A percentile compares a stretch with the other conserved stretches of the same genome.
Evolutionary conservation across 1,139 yeast genomes (phyloP).

Genomic region (Hansenula lynferdii): DNA sequence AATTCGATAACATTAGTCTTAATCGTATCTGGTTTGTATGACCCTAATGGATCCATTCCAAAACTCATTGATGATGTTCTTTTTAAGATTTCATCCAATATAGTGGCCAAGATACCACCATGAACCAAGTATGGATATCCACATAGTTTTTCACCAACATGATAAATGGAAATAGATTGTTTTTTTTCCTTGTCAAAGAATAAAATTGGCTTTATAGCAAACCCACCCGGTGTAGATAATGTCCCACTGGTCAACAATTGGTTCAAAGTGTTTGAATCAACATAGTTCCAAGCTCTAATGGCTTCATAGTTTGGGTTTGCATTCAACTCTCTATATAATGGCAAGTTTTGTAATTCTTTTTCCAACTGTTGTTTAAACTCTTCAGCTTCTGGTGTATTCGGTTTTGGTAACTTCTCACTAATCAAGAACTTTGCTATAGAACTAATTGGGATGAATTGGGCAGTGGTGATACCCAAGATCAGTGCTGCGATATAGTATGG

Average conservation of each 20-base stretch:
- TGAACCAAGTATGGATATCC: constrained; percentile 89
- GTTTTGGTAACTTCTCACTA: constrained; percentile 18
- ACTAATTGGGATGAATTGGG: constrained; percentile 20
- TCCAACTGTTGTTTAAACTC: constrained; percentile 34
- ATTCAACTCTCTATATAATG: constrained; percentile 44
- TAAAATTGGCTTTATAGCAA: constrained; percentile 67
- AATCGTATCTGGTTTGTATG: constrained; percentile 34
- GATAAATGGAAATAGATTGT: constrained; percentile 64
- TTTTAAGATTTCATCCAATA: constrained; percentile 71
- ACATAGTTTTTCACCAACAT: constrained; percentile 72
- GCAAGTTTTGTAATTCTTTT: constrained; percentile 43
- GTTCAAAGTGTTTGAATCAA: constrained; percentile 35
- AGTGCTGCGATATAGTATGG: constrained; percentile 19
- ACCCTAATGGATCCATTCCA: constrained; percentile 25
- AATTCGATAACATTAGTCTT: constrained; percentile 37
- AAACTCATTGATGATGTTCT: constrained; percentile 45
- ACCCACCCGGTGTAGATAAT: constrained; percentile 66
- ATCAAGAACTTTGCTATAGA: constrained; percentile 18
- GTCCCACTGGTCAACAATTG: constrained; percentile 18
- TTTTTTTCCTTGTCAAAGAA: constrained; percentile 55
- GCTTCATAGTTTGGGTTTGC: constrained; percentile 39
- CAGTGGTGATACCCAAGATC: constrained; percentile 21
- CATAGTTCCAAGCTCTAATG: constrained; percentile 56
- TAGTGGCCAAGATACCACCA: constrained; percentile 85
- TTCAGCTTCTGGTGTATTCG: constrained; percentile 20